These are phyloP conservation scores for Nematodospora valgi DNA, from an alignment of 805 yeast species.

Conservation along the genomic window DNA sequence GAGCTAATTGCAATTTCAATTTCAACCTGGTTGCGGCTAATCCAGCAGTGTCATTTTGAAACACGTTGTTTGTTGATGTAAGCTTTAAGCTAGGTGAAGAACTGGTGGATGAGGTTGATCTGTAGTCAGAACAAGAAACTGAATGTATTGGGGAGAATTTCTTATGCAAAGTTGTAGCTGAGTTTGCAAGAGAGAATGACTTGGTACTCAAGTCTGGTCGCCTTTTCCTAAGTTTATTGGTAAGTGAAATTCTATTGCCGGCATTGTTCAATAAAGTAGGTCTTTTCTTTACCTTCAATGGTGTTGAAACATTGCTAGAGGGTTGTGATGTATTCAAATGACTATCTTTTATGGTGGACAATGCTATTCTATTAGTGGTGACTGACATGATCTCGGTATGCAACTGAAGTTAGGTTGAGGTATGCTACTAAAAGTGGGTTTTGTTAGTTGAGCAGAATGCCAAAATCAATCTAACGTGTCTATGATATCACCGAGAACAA, in stretches of 20 bases:
- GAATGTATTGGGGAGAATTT: slow-evolving; percentile 6
- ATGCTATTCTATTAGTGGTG: slow-evolving; percentile 30
- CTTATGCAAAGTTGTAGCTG: slow-evolving; percentile 6
- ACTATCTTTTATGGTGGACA: slow-evolving; percentile 34
- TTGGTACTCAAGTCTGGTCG: slow-evolving; percentile 8
- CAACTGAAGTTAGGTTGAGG: too few species aligned
- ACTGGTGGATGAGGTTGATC: slow-evolving; percentile 13
- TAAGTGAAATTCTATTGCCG: background rate
- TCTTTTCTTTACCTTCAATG: slow-evolving; percentile 8
- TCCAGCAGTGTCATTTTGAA: slow-evolving; percentile 30
- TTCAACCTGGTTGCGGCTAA: slow-evolving; percentile 43
- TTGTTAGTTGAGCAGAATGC: background rate
- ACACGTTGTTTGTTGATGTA: background rate
- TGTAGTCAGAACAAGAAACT: slow-evolving; percentile 26
- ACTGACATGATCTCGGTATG: slow-evolving; percentile 10
- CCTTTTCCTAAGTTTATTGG: slow-evolving; percentile 6
- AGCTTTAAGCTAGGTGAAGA: slow-evolving; percentile 3
- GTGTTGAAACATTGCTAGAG: slow-evolving; percentile 1
- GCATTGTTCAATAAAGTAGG: slow-evolving; percentile 2
- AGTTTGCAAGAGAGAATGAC: slow-evolving; percentile 8
- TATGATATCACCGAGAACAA: too few species aligned
- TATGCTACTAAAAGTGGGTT: background rate
- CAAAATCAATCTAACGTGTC: background rate
- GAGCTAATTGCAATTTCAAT: slow-evolving; percentile 40
- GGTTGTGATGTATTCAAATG: slow-evolving; percentile 20